Base-by-base conservation (phyloP, 78 protist genomes). In the Dictyostelium capitatum region DNA sequence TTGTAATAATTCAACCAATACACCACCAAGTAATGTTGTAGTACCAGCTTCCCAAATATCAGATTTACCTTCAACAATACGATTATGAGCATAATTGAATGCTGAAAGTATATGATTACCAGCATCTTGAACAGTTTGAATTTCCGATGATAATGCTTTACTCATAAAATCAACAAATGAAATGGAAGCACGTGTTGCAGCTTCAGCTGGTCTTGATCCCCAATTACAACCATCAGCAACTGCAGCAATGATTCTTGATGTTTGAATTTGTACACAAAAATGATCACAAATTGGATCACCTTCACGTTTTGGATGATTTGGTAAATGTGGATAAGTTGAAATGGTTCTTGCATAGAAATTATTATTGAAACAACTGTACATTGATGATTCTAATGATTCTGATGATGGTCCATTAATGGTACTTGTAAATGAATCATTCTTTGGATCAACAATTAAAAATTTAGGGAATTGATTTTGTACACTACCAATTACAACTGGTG, bases 21-120 rank as follows among this genome's bases (percentile, higher is more conserved):
- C 87, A 41, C 96, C 96, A 28, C 96, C 96, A 6, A 94, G 43
- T 0, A 94, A 30, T 1, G 96, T 94, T 12, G 96, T 94, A 20
- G 96, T 94, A 56, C 96, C 96, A 10, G 92, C 90, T 10, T 89
- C 94, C 96, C 96, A 94, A 59, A 83, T 83, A 47, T 94, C 93
- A 11, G 56, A 43, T 37, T 94, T 94, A 9, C 89, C 96, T 20
- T 79, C 89, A 37, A 85, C 65, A 56, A 94, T 94, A n/a, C 78
- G 70, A 80, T 72, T 72, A 48, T 94, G 93, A 20, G 93, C 90
- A 82, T 53, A 83, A 47, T 82, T 82, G 70, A 94, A 81, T 1
- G 96, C 93, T 0, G 89, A 79, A 37, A 94, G 48, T n/a, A 94
- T 81, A 23, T 83, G 90, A 47, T 94, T 84, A 3, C 96, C 96